Conservation (phyloP, 1,284 basidiomycete genomes). For the Singerocomus rubriflavus region DNA sequence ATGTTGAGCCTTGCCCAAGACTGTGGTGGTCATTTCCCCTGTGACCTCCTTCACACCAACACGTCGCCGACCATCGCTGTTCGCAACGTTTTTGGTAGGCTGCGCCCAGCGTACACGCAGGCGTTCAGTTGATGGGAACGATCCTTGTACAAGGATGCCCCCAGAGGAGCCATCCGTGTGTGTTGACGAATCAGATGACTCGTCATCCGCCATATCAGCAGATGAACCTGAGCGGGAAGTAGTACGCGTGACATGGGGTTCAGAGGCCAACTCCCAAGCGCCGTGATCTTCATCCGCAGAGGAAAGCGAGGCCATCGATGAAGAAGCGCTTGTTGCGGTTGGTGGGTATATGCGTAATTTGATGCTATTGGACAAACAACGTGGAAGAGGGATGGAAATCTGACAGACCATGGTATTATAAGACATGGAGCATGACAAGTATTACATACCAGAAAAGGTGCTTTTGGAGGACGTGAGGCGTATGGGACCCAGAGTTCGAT, state of each 20-base stretch:
- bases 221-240: constrained; percentile 56
- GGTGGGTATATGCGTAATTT: constrained; percentile 71
- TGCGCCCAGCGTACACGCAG: constrained; percentile 75
- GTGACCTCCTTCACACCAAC: constrained; percentile 66
- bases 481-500: constrained; percentile 74
- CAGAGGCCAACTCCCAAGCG: constrained; percentile 73
- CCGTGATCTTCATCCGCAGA: constrained; percentile 65
- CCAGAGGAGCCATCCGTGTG: constrained; percentile 49
- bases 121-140: constrained; percentile 72
- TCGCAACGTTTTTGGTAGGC: constrained; percentile 51
- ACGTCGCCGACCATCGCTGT: constrained; percentile 51
- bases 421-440: background rate
- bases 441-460: constrained; percentile 62
- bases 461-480: constrained; percentile 58
- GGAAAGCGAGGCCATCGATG: constrained; percentile 70
- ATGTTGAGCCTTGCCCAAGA: constrained; percentile 49
- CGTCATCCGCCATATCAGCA: constrained; percentile 73
- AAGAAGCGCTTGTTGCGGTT: constrained; percentile 40
- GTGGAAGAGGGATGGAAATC: constrained; percentile 72
- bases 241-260: constrained; percentile 67
- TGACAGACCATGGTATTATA: constrained; percentile 27
- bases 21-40: constrained; percentile 58
- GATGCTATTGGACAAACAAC: constrained; percentile 72
- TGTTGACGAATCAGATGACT: constrained; percentile 69
- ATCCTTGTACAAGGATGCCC: constrained; percentile 67